Evolutionary conservation across 139 green algal genomes (phyloP), one percentile per base, ranked within the genome.

Genomic region (Coccomyxa sp.): DNA sequence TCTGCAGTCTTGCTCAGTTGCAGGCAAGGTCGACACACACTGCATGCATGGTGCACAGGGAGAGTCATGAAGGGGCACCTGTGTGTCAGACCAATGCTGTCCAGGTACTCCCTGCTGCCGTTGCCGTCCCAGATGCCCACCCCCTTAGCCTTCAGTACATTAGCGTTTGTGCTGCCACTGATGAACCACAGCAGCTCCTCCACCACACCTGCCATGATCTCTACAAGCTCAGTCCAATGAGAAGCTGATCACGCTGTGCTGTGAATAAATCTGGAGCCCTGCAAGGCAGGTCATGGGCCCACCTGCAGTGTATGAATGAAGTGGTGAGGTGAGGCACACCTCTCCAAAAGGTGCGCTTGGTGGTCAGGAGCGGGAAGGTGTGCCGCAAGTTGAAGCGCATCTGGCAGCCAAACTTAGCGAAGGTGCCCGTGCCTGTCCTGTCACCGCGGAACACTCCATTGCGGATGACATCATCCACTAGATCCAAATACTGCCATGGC

Each of bases 111-210:
- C 11, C 91, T 76, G 74, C 83, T 93, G 66, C 89, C 93, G 91
- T 99, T 99, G 85, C 96, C 95, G 82, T 99, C 97, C 97, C 97
- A 99, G 81, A 99, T 99, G 86, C 95, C 89, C 38, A 99, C 88
- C 79, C 90, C 92, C 85, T 95, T 96, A 75, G 96, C 92, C n/a
- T 89, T 83, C 79, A 99, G 90, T 79, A 86, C 15, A 74, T 90
- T 92, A 0, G 94, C 95, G 87, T 97, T 95, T 38, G 97, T 99
- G 79, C 51, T 85, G 60, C 97, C 97, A 21, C 80, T 86, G 23
- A 99, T 90, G 89, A 99, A 99, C 96, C 96, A 99, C n/a, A 99
- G 91, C 88, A 99, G 92, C 91, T 99, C 97, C 91, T 99, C 96
- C 13, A 93, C 93, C 80, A 99, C 95, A 66, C 94, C 96, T 97